Conservation (phyloP, 495 filamentous ascomycete species). For the Aspergillus carlsbadensis region DNA sequence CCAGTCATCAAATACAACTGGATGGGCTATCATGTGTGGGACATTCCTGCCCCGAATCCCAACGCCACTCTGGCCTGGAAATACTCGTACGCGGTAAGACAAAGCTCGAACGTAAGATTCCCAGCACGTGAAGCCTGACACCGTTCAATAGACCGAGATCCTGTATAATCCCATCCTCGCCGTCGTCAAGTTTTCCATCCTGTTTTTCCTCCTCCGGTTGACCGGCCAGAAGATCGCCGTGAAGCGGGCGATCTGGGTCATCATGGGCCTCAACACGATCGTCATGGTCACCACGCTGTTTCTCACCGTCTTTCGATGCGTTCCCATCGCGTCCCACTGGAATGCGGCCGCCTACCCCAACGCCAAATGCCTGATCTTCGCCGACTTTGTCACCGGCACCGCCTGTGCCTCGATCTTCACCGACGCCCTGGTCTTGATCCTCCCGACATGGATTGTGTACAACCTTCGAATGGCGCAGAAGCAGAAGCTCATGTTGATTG, state of each 20-base stretch:
- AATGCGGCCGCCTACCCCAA: conserved; percentile 17
- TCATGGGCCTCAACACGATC: conserved; percentile 46
- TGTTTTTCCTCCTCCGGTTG: conserved; percentile 47
- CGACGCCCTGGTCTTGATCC: conserved; percentile 39
- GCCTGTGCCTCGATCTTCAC: conserved; percentile 38
- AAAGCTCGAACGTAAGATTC: too few relatives aligned
- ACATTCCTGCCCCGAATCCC: conserved; percentile 28
- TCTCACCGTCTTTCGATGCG: conserved; percentile 52
- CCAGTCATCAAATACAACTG: conserved; percentile 48
- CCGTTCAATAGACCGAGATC: conserved; percentile 50
- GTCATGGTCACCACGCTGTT: conserved; percentile 50
- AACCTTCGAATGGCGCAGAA: conserved; percentile 38
- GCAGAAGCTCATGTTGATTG: conserved; percentile 38
- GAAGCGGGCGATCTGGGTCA: conserved; percentile 34
- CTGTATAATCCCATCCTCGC: conserved; percentile 62
- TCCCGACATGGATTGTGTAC: conserved; percentile 45
- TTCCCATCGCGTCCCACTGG: conserved; percentile 39
- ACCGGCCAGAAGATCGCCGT: conserved; percentile 30
- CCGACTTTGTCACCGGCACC: conserved; percentile 29
- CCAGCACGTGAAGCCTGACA: too few relatives aligned
- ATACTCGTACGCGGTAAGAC: conserved; percentile 18
- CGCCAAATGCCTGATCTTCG: conserved; percentile 18
- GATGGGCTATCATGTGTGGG: conserved; percentile 41
- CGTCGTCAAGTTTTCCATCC: conserved; percentile 53
- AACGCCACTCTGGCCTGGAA: conserved; percentile 5